Percentiles rank a stretch among this genome's conserved stretches.
phyloP scores from a whole-genome alignment of 2,329 filamentous ascomycete species.

The Alternaria conjuncta region DNA sequence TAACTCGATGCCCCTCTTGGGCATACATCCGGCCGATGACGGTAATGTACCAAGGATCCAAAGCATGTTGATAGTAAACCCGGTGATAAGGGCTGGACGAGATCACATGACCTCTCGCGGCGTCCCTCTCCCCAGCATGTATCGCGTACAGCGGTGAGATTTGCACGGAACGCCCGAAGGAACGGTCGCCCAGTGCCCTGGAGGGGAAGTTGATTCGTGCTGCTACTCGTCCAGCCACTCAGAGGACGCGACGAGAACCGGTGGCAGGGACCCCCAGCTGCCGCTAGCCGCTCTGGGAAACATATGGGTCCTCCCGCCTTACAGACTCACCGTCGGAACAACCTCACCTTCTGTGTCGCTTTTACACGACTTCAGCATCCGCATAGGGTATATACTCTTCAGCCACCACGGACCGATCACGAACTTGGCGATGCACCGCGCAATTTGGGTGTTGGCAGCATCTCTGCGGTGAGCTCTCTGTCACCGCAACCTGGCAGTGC shows the following conservation, averaged over 20 bases:
- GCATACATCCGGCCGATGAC: constrained; percentile 3
- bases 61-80: constrained; percentile 5
- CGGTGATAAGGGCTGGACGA: constrained; percentile 10
- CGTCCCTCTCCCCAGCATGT: constrained; percentile 9
- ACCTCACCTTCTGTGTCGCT: constrained; percentile 10
- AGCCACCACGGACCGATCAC: constrained; percentile 5
- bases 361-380: neutral
- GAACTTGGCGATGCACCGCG: constrained; percentile 12
- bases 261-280: constrained; percentile 10
- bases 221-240: constrained; percentile 17
- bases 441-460: constrained; percentile 14
- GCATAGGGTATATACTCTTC: neutral
- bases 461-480: constrained; percentile 8
- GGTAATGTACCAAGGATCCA: neutral
- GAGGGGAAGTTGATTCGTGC: constrained; percentile 22
- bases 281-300: constrained; percentile 20
- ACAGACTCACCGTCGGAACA: constrained; percentile 30
- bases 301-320: constrained; percentile 22
- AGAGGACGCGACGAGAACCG: constrained; percentile 15
- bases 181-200: constrained; percentile 15
- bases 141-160: constrained; percentile 32
- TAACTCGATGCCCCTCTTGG: constrained; percentile 6
- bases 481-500: constrained; percentile 8
- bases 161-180: constrained; percentile 21
- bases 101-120: constrained; percentile 27